phyloP scores from a whole-genome alignment of 2,329 filamentous ascomycete species.

The Fusarium denticulatum region DNA sequence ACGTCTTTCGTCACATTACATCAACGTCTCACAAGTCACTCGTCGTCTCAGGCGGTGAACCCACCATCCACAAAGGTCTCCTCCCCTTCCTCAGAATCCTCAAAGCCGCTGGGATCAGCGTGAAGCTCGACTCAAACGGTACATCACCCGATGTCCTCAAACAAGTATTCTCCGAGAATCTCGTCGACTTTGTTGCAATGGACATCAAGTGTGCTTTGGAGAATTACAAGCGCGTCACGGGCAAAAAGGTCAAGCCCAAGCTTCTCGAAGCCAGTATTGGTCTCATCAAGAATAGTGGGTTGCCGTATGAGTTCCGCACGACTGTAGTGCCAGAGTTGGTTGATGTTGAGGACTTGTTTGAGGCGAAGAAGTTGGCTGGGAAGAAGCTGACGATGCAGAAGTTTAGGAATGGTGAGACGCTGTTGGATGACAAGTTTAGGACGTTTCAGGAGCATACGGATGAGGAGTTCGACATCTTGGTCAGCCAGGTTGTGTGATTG shows the following conservation, averaged over 20 bases:
- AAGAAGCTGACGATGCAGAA: conserved; percentile 37
- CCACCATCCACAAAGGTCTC: conserved; percentile 38
- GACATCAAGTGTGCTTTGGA: conserved; percentile 40
- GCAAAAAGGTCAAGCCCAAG: conserved; percentile 27
- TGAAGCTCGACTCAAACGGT: conserved; percentile 40
- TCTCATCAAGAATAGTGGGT: conserved; percentile 32
- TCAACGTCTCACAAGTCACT: conserved; percentile 32
- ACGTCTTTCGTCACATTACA: conserved; percentile 31
- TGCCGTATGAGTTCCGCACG: conserved; percentile 36
- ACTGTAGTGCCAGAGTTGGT: conserved; percentile 35
- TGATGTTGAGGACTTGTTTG: conserved; percentile 38
- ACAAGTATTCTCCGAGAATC: conserved; percentile 12
- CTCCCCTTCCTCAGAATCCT: conserved; percentile 30
- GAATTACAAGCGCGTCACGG: conserved; percentile 37
- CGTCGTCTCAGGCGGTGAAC: conserved; percentile 38
- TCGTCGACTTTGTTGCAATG: conserved; percentile 38
- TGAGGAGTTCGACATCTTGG: conserved; percentile 30
- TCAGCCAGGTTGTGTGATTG: conserved; percentile 25
- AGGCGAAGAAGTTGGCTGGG: conserved; percentile 34
- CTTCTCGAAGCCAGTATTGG: conserved; percentile 27
- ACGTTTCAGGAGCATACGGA: conserved; percentile 30
- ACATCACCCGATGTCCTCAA: conserved; percentile 5
- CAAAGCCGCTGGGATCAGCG: conserved; percentile 7
- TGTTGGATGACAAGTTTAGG: conserved; percentile 12
- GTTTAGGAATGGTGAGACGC: conserved; percentile 24